These are phyloP conservation scores for Pulicaria dysenterica DNA, from an alignment of 129 eudicot genomes.

Conservation along the genomic window DNA sequence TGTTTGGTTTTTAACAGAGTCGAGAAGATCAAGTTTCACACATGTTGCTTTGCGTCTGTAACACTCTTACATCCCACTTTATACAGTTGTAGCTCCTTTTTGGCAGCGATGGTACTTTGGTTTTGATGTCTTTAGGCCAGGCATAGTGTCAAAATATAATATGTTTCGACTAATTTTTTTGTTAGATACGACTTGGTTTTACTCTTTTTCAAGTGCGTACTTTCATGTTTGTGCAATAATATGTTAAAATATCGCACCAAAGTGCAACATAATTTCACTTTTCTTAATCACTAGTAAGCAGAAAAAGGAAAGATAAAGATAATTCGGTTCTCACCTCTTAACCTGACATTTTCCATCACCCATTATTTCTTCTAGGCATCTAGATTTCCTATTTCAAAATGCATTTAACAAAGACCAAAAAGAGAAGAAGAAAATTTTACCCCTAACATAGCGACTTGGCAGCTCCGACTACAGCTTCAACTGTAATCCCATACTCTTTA, in stretches of 20 bases:
- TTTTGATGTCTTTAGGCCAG: slow-evolving; percentile 4
- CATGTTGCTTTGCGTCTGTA: background rate
- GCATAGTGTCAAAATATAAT: no score
- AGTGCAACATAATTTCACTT: no score
- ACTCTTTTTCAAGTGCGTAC: no score
- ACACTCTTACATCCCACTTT: background rate
- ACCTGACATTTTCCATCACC: background rate
- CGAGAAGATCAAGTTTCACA: background rate
- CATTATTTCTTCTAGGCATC: background rate
- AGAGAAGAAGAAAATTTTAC: background rate
- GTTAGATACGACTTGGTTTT: no score
- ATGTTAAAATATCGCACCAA: no score
- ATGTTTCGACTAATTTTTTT: no score
- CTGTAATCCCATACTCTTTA: slow-evolving; percentile 62
- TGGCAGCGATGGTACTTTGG: background rate
- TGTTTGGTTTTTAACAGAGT: background rate
- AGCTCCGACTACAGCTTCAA: slow-evolving; percentile 55
- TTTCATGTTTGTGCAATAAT: no score
- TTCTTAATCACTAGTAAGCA: no score
- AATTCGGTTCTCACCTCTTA: background rate
- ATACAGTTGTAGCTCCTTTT: background rate
- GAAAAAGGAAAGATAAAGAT: no score
- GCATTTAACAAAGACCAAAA: background rate
- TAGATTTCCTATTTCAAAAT: background rate
- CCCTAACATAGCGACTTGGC: slow-evolving; percentile 45